phyloP scores from a whole-genome alignment of 2,329 filamentous ascomycete species.

The Diaporthe vaccinii region DNA sequence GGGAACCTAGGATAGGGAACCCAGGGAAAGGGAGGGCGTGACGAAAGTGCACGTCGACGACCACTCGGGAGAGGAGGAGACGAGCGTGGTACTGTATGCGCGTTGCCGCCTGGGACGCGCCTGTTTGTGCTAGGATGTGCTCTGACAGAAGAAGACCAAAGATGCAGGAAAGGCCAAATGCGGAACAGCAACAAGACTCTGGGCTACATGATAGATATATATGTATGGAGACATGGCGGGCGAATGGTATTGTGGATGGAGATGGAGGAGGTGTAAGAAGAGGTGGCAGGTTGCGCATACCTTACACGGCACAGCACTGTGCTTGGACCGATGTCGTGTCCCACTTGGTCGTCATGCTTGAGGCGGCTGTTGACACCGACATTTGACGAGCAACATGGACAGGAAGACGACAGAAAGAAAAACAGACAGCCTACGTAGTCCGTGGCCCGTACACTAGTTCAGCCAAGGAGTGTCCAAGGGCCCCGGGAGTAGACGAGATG shows the following conservation, averaged over 20 bases:
- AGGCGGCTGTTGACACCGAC: conserved; percentile 34
- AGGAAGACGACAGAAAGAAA: background rate
- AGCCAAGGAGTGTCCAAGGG: background rate
- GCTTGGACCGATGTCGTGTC: conserved; percentile 12
- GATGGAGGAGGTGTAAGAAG: background rate
- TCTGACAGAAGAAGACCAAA: conserved; percentile 8
- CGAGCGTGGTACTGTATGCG: conserved; percentile 23
- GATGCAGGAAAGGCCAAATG: conserved; percentile 36
- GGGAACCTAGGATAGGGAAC: background rate
- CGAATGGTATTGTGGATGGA: conserved; percentile 1
- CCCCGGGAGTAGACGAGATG: background rate
- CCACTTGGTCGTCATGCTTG: conserved; percentile 21
- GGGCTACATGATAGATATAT: conserved; percentile 14
- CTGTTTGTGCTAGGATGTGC: conserved; percentile 9
- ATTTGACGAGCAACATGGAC: conserved; percentile 7
- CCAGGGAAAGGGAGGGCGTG: background rate
- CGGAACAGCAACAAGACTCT: conserved; percentile 19
- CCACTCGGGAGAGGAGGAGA: conserved; percentile 29
- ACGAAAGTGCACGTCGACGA: conserved; percentile 10
- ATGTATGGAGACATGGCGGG: background rate
- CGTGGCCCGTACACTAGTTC: too few relatives aligned
- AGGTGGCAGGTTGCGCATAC: conserved; percentile 9
- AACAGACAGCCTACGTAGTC: background rate
- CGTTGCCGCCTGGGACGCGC: conserved; percentile 33
- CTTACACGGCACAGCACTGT: conserved; percentile 24